Conservation (phyloP, 2,329 filamentous ascomycete species). For the Coniochaeta sp. region DNA sequence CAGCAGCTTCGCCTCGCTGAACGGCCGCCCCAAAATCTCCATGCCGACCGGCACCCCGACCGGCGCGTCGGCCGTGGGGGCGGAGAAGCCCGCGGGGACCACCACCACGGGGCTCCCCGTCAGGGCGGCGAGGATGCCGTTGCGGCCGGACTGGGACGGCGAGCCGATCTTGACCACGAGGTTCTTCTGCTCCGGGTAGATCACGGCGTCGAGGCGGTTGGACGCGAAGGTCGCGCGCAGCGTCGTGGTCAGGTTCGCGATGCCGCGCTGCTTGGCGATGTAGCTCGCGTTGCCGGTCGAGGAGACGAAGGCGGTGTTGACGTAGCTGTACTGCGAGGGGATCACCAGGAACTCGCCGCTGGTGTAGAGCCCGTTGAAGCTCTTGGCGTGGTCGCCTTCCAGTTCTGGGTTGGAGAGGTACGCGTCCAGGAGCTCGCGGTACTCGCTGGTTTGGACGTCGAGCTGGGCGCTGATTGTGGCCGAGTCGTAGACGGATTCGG, state of each 20-base stretch:
- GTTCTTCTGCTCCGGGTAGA: constrained; percentile 71
- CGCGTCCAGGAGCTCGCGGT: constrained; percentile 42
- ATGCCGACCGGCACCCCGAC: constrained; percentile 56
- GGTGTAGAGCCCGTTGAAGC: constrained; percentile 41
- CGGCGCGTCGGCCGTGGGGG: constrained; percentile 37
- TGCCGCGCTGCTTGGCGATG: constrained; percentile 32
- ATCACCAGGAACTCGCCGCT: constrained; percentile 51
- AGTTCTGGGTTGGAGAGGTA: constrained; percentile 44
- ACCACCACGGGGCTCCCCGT: constrained; percentile 33
- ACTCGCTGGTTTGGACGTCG: constrained; percentile 57
- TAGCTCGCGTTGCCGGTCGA: constrained; percentile 43
- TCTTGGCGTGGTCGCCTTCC: constrained; percentile 29
- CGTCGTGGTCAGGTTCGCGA: constrained; percentile 42
- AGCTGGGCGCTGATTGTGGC: constrained; percentile 35
- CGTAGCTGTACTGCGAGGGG: constrained; percentile 47
- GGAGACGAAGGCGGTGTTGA: constrained; percentile 40
- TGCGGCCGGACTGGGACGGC: constrained; percentile 50
- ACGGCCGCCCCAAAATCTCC: constrained; percentile 53
- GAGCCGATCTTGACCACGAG: constrained; percentile 64
- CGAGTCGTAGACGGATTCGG: constrained; percentile 41
- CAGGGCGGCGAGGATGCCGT: constrained; percentile 31
- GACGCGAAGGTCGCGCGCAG: constrained; percentile 41
- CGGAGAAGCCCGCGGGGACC: constrained; percentile 46
- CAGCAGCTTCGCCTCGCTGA: constrained; percentile 38
- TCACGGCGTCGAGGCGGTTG: constrained; percentile 48